Evolutionary conservation across 768 basidiomycete species (phyloP).

Genomic region (Termitomyces sp.): DNA sequence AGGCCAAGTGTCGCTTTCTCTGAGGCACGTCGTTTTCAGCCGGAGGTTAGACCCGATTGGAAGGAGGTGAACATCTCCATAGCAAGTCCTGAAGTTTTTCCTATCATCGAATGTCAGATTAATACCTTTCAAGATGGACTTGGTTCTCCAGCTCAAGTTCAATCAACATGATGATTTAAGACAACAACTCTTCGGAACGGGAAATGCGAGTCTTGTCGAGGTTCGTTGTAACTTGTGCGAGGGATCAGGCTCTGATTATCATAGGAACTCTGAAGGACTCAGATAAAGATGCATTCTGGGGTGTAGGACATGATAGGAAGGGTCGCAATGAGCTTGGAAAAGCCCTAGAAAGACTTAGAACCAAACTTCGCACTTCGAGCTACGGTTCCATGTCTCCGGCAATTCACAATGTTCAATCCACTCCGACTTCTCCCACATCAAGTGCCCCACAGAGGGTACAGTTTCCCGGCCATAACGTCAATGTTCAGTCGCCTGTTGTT

Average conservation of each 20-base stretch:
- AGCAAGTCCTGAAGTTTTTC: conserved; percentile 29
- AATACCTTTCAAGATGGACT: conserved; percentile 54
- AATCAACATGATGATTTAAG: conserved; percentile 62
- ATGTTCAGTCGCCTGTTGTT: neutral
- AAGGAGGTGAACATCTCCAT: conserved; percentile 63
- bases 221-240: conserved; percentile 27
- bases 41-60: conserved; percentile 65
- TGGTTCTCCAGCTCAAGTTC: conserved; percentile 64
- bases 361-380: conserved; percentile 38
- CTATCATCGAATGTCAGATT: neutral
- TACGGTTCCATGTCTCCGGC: neutral
- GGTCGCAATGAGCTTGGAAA: conserved; percentile 77
- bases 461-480: neutral
- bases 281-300: conserved; percentile 79
- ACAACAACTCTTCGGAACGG: conserved; percentile 59
- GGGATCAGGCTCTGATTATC: conserved; percentile 3
- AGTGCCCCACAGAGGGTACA: neutral
- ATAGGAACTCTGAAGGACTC: conserved; percentile 46
- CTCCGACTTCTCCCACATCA: neutral
- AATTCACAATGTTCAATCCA: neutral
- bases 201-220: conserved; percentile 67
- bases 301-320: conserved; percentile 60
- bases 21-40: conserved; percentile 63
- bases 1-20: conserved; percentile 62
- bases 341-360: conserved; percentile 60